A percentile compares a stretch with the other conserved stretches of the same genome.
These are phyloP conservation scores for Cymbopogon citratus DNA, from an alignment of 176 grass and related monocot species.

Conservation along the genomic window DNA sequence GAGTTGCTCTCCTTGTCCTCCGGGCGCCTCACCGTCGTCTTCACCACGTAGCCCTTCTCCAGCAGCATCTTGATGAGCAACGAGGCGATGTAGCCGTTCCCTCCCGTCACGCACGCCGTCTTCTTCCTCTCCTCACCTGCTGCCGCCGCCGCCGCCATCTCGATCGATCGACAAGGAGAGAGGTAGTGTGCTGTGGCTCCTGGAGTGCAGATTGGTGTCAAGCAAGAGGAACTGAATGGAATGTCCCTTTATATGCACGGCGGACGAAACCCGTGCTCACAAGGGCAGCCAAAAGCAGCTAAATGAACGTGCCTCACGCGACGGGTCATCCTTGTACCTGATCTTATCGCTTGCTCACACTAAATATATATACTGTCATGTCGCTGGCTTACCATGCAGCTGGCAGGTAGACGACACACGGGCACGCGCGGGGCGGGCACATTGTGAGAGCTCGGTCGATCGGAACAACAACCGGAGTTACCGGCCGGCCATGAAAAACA, in stretches of 20 bases:
- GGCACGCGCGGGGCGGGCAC: too few relatives aligned
- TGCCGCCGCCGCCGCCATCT: background rate
- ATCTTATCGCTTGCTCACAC: too few relatives aligned
- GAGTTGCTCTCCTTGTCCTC: constrained; percentile 3
- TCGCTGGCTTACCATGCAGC: background rate
- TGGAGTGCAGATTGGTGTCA: too few relatives aligned
- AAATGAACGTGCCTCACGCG: too few relatives aligned
- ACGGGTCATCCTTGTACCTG: too few relatives aligned
- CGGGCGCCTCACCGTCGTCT: constrained; percentile 1
- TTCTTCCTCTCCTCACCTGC: background rate
- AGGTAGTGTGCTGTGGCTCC: too few relatives aligned
- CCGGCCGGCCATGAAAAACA: background rate
- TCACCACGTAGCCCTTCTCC: background rate
- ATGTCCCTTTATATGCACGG: too few relatives aligned
- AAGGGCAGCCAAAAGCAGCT: too few relatives aligned
- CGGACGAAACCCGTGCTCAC: too few relatives aligned
- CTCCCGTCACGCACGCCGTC: constrained; percentile 7
- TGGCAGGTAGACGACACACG: background rate
- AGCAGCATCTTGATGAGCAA: constrained; percentile 11
- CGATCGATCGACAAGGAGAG: background rate
- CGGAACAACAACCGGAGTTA: too few relatives aligned
- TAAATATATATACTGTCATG: too few relatives aligned
- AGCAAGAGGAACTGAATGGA: too few relatives aligned
- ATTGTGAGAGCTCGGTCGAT: fast-evolving
- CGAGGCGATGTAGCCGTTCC: constrained; percentile 18